phyloP scores from a whole-genome alignment of 495 filamentous ascomycete genomes.

The Coniosporium apollinis region DNA sequence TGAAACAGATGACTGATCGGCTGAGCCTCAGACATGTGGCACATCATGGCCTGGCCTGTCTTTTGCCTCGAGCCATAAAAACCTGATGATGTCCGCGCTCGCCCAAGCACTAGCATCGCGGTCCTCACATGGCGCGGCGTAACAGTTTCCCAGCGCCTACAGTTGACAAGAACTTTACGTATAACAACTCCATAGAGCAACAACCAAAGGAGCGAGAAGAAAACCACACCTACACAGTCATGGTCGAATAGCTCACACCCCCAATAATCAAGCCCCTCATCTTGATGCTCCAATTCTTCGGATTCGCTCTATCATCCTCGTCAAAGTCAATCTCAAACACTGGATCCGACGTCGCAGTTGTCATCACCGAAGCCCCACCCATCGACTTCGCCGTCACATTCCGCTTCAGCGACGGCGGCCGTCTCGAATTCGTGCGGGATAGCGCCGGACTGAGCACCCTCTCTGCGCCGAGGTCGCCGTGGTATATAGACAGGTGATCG shows the following conservation, averaged over 20 bases:
- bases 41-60: background rate
- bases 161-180: background rate
- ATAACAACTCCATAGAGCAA: background rate
- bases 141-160: background rate
- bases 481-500: no score
- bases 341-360: slow-evolving; percentile 41
- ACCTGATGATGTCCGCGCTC: background rate
- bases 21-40: background rate
- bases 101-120: background rate
- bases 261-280: slow-evolving; percentile 48
- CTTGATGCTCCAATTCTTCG: slow-evolving; percentile 54
- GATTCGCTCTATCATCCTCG: slow-evolving; percentile 49
- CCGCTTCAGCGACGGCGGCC: no score
- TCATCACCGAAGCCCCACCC: slow-evolving; percentile 19
- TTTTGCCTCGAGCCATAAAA: background rate
- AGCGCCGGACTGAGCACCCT: no score
- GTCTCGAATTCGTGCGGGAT: no score
- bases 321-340: slow-evolving; percentile 65
- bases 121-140: background rate
- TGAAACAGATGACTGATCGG: background rate
- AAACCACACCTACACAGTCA: slow-evolving; percentile 36
- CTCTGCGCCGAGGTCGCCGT: no score
- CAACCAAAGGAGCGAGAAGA: no score
- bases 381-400: no score
- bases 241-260: slow-evolving; percentile 54